These are phyloP conservation scores for Aspergillus brasiliensis DNA, from an alignment of 2,329 filamentous ascomycete species.

Conservation along the genomic window DNA sequence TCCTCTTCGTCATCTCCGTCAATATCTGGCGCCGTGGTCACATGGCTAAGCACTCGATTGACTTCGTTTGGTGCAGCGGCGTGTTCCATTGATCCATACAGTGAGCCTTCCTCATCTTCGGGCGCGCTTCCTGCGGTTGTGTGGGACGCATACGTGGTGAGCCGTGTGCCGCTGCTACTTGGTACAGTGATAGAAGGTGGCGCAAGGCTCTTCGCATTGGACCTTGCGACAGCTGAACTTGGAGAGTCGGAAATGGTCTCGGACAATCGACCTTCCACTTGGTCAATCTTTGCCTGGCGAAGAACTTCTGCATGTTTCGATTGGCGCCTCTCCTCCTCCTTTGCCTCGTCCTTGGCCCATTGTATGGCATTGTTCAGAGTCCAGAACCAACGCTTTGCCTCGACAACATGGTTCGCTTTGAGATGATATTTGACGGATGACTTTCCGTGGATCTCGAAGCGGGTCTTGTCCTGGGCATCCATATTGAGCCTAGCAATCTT, in stretches of 20 bases:
- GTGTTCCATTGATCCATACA: constrained; percentile 59
- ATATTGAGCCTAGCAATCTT: constrained; percentile 91
- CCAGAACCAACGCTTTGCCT: constrained; percentile 99
- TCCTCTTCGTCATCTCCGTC: constrained; percentile 73
- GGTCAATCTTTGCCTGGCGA: constrained; percentile 77
- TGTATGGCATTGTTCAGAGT: constrained; percentile 98
- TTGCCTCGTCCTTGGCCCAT: constrained; percentile 95
- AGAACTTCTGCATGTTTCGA: constrained; percentile 74
- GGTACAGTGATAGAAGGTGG: constrained; percentile 40
- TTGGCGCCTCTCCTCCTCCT: constrained; percentile 79
- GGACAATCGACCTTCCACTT: constrained; percentile 56
- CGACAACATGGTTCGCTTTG: constrained; percentile 96
- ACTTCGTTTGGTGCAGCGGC: constrained; percentile 55
- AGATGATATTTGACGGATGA: constrained; percentile 98
- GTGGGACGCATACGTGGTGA: constrained; percentile 53
- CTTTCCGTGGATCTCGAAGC: constrained; percentile 97
- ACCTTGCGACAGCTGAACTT: constrained; percentile 32
- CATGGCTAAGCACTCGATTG: constrained; percentile 51
- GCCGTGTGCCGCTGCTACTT: constrained; percentile 45
- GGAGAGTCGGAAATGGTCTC: constrained; percentile 46
- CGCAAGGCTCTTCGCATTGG: constrained; percentile 41
- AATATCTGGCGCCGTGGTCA: constrained; percentile 58
- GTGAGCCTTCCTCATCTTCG: constrained; percentile 57
- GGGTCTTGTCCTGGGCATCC: constrained; percentile 95
- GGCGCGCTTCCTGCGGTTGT: constrained; percentile 51